These are phyloP conservation scores for Irpex rosettiformis DNA, from an alignment of 1,284 basidiomycete genomes.

Conservation along the genomic window DNA sequence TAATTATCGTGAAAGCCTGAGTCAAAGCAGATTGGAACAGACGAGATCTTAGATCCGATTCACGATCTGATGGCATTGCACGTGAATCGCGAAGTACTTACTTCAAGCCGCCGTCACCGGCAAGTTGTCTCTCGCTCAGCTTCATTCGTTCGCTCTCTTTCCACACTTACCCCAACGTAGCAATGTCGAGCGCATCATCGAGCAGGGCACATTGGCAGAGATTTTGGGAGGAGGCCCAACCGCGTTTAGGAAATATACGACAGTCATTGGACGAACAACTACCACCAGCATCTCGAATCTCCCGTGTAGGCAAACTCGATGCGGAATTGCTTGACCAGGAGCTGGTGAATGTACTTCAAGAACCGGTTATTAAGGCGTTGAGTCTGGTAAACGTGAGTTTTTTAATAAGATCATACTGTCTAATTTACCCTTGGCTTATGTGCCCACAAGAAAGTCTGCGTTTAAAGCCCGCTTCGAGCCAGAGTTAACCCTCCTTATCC, in stretches of 20 bases:
- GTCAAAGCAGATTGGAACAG: slow-evolving; percentile 10
- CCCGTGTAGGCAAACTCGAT: slow-evolving; percentile 91
- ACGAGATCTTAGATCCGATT: slow-evolving; percentile 12
- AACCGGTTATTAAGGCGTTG: slow-evolving; percentile 81
- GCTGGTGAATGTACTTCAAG: slow-evolving; percentile 78
- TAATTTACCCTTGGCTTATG: slow-evolving; percentile 2
- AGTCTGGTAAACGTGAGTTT: slow-evolving; percentile 61
- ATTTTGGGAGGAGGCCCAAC: slow-evolving; percentile 60
- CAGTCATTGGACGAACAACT: slow-evolving; percentile 31
- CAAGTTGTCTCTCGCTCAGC: not conserved
- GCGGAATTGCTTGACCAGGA: slow-evolving; percentile 91
- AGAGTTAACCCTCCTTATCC: slow-evolving; percentile 77
- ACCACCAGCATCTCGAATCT: slow-evolving; percentile 43
- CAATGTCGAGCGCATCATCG: slow-evolving; percentile 16
- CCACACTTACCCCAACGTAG: slow-evolving; percentile 6
- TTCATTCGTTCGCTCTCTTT: too few species aligned
- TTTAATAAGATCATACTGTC: not conserved
- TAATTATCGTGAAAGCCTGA: slow-evolving; percentile 9
- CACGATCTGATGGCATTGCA: slow-evolving; percentile 6
- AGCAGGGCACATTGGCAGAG: slow-evolving; percentile 45
- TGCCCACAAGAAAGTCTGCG: slow-evolving; percentile 42
- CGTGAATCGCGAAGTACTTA: slow-evolving; percentile 5
- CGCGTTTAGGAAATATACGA: slow-evolving; percentile 45
- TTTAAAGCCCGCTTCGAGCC: slow-evolving; percentile 71
- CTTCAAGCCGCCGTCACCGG: not conserved